These are phyloP conservation scores for Chaetomium fimeti DNA, from an alignment of 495 filamentous ascomycete species.

Conservation along the genomic window DNA sequence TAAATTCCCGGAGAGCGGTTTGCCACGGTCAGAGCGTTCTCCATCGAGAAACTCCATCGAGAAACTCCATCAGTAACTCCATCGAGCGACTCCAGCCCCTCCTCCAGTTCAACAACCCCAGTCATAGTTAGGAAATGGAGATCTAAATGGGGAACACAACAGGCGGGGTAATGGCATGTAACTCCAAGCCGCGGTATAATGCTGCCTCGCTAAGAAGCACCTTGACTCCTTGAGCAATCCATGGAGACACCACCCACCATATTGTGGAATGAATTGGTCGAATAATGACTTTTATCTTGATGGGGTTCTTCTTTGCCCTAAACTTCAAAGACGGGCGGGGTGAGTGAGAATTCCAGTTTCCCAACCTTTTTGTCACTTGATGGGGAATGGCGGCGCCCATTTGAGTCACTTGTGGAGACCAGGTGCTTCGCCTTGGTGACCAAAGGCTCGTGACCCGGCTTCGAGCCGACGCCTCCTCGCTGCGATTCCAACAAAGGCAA, in stretches of 20 bases:
- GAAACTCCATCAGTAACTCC: neutral
- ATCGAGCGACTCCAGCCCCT: conserved; percentile 6
- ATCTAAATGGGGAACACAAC: conserved; percentile 28
- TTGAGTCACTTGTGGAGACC: conserved; percentile 8
- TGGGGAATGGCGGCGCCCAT: neutral
- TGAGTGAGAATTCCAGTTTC: neutral
- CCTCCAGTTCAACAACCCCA: conserved; percentile 10
- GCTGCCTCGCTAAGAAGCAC: neutral
- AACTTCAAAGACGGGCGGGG: neutral
- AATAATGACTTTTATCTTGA: too few species aligned
- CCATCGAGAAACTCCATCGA: neutral
- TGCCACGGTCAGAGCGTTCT: neutral
- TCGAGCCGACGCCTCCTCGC: neutral
- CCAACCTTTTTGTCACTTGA: neutral
- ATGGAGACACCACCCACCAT: neutral
- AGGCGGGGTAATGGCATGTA: conserved; percentile 28
- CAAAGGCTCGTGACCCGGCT: conserved; percentile 9
- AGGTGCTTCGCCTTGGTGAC: conserved; percentile 3
- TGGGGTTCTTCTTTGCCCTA: neutral
- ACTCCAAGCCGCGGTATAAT: neutral
- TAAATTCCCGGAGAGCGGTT: neutral
- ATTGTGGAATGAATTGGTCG: neutral
- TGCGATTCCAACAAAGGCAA: conserved; percentile 3
- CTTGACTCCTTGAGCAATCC: neutral
- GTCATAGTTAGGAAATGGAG: conserved; percentile 14